These are phyloP conservation scores for Rhizophagus sp. DNA, from an alignment of 192 early-diverging fungal species.

Conservation along the genomic window DNA sequence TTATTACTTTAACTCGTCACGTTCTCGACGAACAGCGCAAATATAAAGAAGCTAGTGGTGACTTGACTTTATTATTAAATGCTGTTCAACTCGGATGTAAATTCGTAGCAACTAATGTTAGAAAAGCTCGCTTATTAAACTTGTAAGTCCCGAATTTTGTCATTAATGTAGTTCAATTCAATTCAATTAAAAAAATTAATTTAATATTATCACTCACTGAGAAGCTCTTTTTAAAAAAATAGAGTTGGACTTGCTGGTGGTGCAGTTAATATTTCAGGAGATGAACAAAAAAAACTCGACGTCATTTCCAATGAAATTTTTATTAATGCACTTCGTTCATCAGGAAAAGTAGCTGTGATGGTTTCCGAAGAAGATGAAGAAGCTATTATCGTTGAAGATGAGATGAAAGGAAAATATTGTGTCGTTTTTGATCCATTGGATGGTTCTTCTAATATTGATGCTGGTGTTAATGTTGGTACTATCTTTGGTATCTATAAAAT, in stretches of 20 bases:
- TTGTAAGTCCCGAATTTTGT: conserved; percentile 56
- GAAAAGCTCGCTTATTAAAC: conserved; percentile 94
- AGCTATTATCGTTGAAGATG: conserved; percentile 82
- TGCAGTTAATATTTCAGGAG: conserved; percentile 85
- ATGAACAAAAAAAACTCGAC: conserved; percentile 97
- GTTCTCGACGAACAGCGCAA: conserved; percentile 90
- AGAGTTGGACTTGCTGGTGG: conserved; percentile 86
- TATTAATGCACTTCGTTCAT: conserved; percentile 87
- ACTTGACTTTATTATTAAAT: conserved; percentile 87
- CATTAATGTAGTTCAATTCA: background rate
- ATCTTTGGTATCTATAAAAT: conserved; percentile 98
- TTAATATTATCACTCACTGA: background rate
- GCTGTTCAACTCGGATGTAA: conserved; percentile 94
- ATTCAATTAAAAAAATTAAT: background rate
- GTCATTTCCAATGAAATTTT: conserved; percentile 98
- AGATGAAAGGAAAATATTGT: conserved; percentile 84
- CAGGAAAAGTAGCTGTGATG: conserved; percentile 89
- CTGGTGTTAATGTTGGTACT: conserved; percentile 97
- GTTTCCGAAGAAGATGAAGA: conserved; percentile 97
- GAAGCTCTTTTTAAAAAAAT: background rate
- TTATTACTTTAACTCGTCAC: conserved; percentile 91
- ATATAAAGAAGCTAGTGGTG: conserved; percentile 86
- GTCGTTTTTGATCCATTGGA: conserved; percentile 98
- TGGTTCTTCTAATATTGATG: conserved; percentile 97
- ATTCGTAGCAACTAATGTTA: conserved; percentile 95